A percentile compares a stretch with the other conserved stretches of the same genome.
Conservation (phyloP, 352 stramenopile genomes). For the Phytophthora aleatoria region DNA sequence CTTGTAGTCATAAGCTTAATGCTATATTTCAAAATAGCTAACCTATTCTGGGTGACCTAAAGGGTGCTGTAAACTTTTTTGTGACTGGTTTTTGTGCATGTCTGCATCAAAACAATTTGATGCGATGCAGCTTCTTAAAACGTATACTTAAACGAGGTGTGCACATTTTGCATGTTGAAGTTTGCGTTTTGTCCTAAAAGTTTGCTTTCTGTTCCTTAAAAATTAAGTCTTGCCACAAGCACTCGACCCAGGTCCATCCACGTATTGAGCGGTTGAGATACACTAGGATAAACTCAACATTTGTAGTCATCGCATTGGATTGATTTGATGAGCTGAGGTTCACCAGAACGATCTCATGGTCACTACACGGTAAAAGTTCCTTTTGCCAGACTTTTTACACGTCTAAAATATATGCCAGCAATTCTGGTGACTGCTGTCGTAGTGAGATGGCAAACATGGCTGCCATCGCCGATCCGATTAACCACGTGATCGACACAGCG, state of each 20-base stretch:
- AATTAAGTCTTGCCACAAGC: background rate
- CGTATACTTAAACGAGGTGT: constrained; percentile 8
- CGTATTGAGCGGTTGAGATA: too few relatives aligned
- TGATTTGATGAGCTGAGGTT: constrained; percentile 7
- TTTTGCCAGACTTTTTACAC: constrained; percentile 25
- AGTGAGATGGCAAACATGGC: constrained; percentile 45
- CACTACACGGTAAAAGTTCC: background rate
- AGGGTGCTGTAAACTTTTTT: background rate
- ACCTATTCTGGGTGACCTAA: too few relatives aligned
- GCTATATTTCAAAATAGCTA: background rate
- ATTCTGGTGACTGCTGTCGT: constrained; percentile 47
- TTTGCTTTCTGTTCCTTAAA: too few relatives aligned
- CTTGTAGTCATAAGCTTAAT: too few relatives aligned
- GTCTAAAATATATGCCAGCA: constrained; percentile 51
- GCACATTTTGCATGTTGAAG: too few relatives aligned
- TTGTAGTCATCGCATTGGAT: background rate
- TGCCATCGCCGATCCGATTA: constrained; percentile 39
- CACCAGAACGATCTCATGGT: background rate
- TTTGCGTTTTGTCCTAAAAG: too few relatives aligned
- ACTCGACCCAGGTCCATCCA: background rate
- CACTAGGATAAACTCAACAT: background rate
- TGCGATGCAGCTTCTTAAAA: constrained; percentile 20
- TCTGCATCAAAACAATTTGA: constrained; percentile 28
- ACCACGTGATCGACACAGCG: constrained; percentile 51
- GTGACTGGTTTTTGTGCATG: too few relatives aligned